Conservation (phyloP, 2,329 filamentous ascomycete genomes). For the Capronia coronata region DNA sequence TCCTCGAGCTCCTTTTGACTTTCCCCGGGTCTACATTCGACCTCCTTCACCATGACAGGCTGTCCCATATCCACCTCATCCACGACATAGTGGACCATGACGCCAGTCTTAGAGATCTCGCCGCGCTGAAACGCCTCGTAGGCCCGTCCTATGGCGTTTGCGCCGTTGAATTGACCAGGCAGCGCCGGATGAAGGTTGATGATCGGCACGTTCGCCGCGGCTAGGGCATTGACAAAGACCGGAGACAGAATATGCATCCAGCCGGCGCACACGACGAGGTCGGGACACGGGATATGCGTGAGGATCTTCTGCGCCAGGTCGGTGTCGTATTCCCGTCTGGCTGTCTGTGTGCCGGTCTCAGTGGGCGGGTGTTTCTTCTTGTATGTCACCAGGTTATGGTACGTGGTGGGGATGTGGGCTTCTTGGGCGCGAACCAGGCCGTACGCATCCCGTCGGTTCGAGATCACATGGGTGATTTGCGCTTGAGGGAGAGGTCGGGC, state of each 20-base stretch:
- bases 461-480: slow-evolving; percentile 57
- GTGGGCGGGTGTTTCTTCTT: slow-evolving; percentile 61
- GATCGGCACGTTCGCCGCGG: slow-evolving; percentile 55
- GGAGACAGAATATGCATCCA: slow-evolving; percentile 79
- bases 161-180: slow-evolving; percentile 69
- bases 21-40: slow-evolving; percentile 60
- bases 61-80: slow-evolving; percentile 71
- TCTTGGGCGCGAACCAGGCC: slow-evolving; percentile 56
- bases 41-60: slow-evolving; percentile 64
- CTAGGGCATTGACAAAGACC: slow-evolving; percentile 63
- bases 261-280: slow-evolving; percentile 73
- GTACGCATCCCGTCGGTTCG: slow-evolving; percentile 58
- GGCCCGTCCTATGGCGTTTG: slow-evolving; percentile 69
- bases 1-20: slow-evolving; percentile 60
- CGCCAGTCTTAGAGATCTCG: slow-evolving; percentile 62
- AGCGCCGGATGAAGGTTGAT: slow-evolving; percentile 79
- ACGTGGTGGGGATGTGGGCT: slow-evolving; percentile 63
- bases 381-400: slow-evolving; percentile 74
- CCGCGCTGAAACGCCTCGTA: slow-evolving; percentile 66
- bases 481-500: slow-evolving; percentile 41
- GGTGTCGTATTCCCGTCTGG: slow-evolving; percentile 64
- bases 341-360: slow-evolving; percentile 44
- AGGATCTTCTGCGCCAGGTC: slow-evolving; percentile 66
- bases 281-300: slow-evolving; percentile 49
- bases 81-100: slow-evolving; percentile 86